Evolutionary conservation across 805 yeast genomes (phyloP).

Genomic region (Ogataea neopini): DNA sequence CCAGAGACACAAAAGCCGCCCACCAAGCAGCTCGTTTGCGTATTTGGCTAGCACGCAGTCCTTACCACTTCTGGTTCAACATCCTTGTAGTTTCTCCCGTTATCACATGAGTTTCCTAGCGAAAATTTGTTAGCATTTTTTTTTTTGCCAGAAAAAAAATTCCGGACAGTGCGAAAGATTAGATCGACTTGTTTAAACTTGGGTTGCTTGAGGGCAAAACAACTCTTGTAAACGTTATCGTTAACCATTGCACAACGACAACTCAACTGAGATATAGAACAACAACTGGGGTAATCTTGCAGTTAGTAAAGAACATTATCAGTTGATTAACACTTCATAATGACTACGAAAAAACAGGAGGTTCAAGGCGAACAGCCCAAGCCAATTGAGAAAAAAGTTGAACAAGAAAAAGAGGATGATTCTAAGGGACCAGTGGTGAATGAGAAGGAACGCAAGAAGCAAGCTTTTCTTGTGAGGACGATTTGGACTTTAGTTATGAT

Average conservation of each 20-base stretch:
- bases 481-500: slow-evolving; percentile 95
- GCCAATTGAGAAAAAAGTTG: slow-evolving; percentile 6
- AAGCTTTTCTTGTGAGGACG: slow-evolving; percentile 83
- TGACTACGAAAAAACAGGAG: not conserved
- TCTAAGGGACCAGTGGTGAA: slow-evolving; percentile 27
- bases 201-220: slow-evolving; percentile 5
- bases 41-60: no score
- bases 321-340: not conserved
- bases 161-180: slow-evolving; percentile 8
- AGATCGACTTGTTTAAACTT: slow-evolving; percentile 4
- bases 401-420: not conserved
- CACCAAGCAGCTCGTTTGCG: no score
- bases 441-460: slow-evolving; percentile 67
- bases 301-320: not conserved
- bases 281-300: no score
- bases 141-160: slow-evolving; percentile 7
- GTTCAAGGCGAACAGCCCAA: slow-evolving; percentile 1
- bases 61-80: no score
- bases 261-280: no score
- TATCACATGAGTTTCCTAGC: slow-evolving; percentile 7
- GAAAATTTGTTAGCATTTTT: not conserved
- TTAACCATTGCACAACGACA: not conserved
- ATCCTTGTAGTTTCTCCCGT: no score
- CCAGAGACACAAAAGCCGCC: no score
- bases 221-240: not conserved